Conservation (phyloP, 805 yeast species). For the Saccharomycopsis sp. region DNA sequence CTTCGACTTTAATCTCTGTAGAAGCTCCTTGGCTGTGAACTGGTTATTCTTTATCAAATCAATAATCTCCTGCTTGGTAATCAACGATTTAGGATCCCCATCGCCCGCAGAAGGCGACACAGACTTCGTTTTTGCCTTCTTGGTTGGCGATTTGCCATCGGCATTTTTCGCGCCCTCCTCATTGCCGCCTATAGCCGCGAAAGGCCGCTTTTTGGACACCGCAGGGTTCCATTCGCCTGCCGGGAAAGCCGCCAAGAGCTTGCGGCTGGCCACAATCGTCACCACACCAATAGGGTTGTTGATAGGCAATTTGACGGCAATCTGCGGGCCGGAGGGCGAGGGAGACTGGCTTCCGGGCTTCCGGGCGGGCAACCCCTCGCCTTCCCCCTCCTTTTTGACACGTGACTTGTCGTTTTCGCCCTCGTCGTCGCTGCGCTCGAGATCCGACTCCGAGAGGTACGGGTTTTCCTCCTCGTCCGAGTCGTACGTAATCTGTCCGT, state of each 20-base stretch:
- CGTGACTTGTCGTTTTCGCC: conserved; percentile 23
- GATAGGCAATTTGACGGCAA: conserved; percentile 36
- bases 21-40: conserved; percentile 54
- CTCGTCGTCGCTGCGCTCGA: conserved; percentile 47
- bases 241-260: conserved; percentile 60
- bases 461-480: conserved; percentile 83
- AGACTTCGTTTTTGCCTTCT: conserved; percentile 18
- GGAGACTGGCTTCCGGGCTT: conserved; percentile 30
- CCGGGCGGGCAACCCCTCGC: conserved; percentile 29
- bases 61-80: conserved; percentile 69
- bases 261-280: conserved; percentile 56
- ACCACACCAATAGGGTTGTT: conserved; percentile 48
- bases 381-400: conserved; percentile 36
- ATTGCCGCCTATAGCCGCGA: conserved; percentile 26
- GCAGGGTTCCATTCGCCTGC: conserved; percentile 80
- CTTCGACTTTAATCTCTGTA: conserved; percentile 52
- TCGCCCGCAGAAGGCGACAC: conserved; percentile 19
- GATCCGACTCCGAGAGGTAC: conserved; percentile 64
- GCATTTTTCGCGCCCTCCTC: conserved; percentile 26
- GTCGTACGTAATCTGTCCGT: conserved; percentile 57
- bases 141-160: conserved; percentile 21
- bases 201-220: conserved; percentile 33
- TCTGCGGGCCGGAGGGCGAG: conserved; percentile 27
- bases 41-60: conserved; percentile 42
- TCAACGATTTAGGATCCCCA: conserved; percentile 30